Evolutionary conservation across 345 rosid genomes (phyloP).

Genomic region (Linum trigynum): DNA sequence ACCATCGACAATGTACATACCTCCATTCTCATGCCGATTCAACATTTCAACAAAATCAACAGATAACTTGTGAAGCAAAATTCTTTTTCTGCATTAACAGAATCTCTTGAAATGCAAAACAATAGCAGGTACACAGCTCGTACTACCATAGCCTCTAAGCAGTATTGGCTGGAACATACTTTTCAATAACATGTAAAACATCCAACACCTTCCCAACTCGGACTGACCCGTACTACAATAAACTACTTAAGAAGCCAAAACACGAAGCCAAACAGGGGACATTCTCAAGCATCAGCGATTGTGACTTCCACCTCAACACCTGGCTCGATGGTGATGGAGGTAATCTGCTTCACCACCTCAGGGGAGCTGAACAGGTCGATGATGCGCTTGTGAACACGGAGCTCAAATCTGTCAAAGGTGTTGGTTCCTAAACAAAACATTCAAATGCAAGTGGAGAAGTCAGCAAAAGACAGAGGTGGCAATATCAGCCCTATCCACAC

Average conservation of each 20-base stretch:
- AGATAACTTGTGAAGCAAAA: too few relatives aligned
- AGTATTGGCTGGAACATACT: not conserved
- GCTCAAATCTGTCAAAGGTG: conserved; percentile 55
- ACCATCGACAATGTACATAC: too few relatives aligned
- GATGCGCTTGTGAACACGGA: conserved; percentile 51
- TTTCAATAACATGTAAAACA: not conserved
- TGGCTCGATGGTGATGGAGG: conserved; percentile 53
- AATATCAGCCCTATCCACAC: too few relatives aligned
- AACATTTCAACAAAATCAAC: too few relatives aligned
- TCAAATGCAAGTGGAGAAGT: too few relatives aligned
- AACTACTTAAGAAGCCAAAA: not conserved
- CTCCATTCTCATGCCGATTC: too few relatives aligned
- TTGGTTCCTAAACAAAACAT: conserved; percentile 42
- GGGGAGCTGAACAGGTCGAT: conserved; percentile 59
- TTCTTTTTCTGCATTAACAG: not conserved
- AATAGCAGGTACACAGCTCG: not conserved
- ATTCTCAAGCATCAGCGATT: conserved; percentile 25
- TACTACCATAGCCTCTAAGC: not conserved
- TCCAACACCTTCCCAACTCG: too few relatives aligned
- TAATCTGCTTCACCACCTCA: conserved; percentile 59
- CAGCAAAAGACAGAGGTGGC: not conserved
- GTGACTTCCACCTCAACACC: conserved; percentile 64
- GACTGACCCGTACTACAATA: too few relatives aligned
- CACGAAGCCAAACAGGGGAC: not conserved
- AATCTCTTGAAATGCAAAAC: not conserved